These are phyloP conservation scores for Codiaeum variegatum DNA, from an alignment of 441 rosid genomes.

Conservation along the genomic window DNA sequence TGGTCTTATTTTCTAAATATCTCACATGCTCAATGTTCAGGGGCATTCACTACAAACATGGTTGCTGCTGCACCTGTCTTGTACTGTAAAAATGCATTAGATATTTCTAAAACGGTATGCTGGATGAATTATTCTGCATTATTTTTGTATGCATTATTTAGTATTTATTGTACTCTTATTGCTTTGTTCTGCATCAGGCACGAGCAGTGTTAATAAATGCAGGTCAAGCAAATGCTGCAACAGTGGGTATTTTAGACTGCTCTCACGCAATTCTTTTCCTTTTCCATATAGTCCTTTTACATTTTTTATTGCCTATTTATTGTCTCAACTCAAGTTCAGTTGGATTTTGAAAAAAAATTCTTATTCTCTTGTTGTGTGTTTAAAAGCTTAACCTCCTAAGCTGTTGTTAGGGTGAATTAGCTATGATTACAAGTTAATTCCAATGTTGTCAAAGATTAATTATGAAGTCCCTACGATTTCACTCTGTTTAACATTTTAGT, in stretches of 20 bases:
- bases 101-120: conserved; percentile 50
- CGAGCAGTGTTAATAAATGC: conserved; percentile 93
- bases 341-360: background rate
- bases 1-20: background rate
- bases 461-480: too few species aligned
- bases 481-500: too few species aligned
- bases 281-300: background rate
- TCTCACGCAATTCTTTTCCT: conserved; percentile 6
- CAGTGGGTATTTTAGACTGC: conserved; percentile 49
- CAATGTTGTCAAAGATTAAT: too few species aligned
- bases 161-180: conserved; percentile 10
- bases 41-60: conserved; percentile 76
- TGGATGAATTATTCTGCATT: background rate
- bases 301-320: background rate
- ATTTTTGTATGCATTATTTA: background rate
- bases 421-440: too few species aligned
- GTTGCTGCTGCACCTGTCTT: conserved; percentile 95
- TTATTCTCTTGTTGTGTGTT: background rate
- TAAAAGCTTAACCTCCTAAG: background rate
- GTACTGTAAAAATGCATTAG: conserved; percentile 66
- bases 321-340: background rate
- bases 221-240: conserved; percentile 99
- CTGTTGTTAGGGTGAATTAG: background rate
- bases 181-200: conserved; percentile 44
- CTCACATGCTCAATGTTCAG: conserved; percentile 29